Conservation (phyloP, 2,329 filamentous ascomycete species). For the Neodidymelliopsis sp. region DNA sequence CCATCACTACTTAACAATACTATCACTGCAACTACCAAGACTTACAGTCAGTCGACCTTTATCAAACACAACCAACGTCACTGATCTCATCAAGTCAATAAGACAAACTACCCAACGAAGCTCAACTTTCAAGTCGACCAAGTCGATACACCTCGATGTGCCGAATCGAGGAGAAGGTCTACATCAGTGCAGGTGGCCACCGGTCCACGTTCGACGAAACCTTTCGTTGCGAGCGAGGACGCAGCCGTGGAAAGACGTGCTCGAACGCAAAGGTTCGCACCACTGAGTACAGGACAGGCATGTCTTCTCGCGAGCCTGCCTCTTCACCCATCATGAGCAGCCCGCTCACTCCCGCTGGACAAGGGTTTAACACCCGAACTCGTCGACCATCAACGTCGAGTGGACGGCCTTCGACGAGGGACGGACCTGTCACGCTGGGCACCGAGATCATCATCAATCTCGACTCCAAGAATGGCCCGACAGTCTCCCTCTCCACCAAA, state of each 20-base stretch:
- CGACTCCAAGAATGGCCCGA: slow-evolving; percentile 33
- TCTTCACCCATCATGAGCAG: slow-evolving; percentile 40
- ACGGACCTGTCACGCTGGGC: slow-evolving; percentile 30
- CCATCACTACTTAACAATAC: too few species aligned
- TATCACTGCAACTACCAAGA: background rate
- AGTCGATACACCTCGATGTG: slow-evolving; percentile 45
- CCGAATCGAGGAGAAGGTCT: slow-evolving; percentile 41
- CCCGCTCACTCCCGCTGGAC: slow-evolving; percentile 41
- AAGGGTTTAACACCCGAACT: slow-evolving; percentile 32
- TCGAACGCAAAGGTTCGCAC: slow-evolving; percentile 33
- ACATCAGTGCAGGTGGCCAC: slow-evolving; percentile 35
- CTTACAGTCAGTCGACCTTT: background rate
- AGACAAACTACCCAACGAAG: too few species aligned
- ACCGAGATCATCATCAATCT: slow-evolving; percentile 42
- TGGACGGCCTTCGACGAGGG: slow-evolving; percentile 36
- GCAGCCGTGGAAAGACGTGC: slow-evolving; percentile 31
- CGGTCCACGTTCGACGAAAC: slow-evolving; percentile 33
- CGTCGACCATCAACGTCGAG: slow-evolving; percentile 34
- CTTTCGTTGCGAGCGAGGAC: slow-evolving; percentile 35
- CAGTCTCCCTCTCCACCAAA: slow-evolving; percentile 25
- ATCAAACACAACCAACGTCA: too few species aligned
- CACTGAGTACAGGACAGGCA: slow-evolving; percentile 32
- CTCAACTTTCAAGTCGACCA: too few species aligned
- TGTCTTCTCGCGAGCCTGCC: slow-evolving; percentile 31
- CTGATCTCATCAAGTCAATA: too few species aligned